Evolutionary conservation across 305 asterid genomes (phyloP), one percentile per base, ranked within the genome.

Genomic region (Rubia balearica): DNA sequence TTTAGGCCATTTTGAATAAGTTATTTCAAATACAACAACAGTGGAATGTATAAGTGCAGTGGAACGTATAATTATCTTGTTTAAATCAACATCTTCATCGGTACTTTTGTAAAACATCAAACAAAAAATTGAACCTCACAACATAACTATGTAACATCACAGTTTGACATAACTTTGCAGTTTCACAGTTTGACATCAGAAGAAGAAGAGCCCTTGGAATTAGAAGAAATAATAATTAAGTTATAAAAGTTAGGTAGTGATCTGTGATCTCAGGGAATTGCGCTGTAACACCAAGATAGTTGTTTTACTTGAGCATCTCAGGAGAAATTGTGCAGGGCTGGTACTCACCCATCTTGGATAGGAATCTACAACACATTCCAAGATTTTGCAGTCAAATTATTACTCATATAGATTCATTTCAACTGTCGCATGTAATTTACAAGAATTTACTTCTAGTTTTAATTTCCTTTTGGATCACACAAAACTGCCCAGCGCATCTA

Each of bases 151-250:
- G n/a, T n/a, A n/a, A n/a, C n/a, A n/a, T n/a, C n/a, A n/a, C n/a
- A n/a, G n/a, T n/a, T n/a, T n/a, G n/a, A n/a, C n/a, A n/a, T n/a
- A n/a, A n/a, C n/a, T n/a, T n/a, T n/a, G n/a, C n/a, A n/a, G n/a
- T n/a, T n/a, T n/a, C n/a, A n/a, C n/a, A n/a, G n/a, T n/a, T n/a
- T n/a, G n/a, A n/a, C n/a, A n/a, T n/a, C n/a, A n/a, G n/a, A 79
- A 76, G 73, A 90, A 86, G 89, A 92, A 81, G 91, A 91, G 88
- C 78, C 98, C 98, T 8, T 93, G 96, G 96, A 81, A 80, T 46
- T 93, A 81, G 80, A 61, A 70, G 49, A 43, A n/a, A n/a, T n/a
- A 55, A 27, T 16, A 16, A 8, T 17, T 51, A 51, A n/a, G 33
- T 56, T 7, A 56, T 59, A 43, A 17, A 24, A 46, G 22, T 63